phyloP scores from a whole-genome alignment of 2,329 filamentous ascomycete species.

The Plectosphaerella cucumerina region DNA sequence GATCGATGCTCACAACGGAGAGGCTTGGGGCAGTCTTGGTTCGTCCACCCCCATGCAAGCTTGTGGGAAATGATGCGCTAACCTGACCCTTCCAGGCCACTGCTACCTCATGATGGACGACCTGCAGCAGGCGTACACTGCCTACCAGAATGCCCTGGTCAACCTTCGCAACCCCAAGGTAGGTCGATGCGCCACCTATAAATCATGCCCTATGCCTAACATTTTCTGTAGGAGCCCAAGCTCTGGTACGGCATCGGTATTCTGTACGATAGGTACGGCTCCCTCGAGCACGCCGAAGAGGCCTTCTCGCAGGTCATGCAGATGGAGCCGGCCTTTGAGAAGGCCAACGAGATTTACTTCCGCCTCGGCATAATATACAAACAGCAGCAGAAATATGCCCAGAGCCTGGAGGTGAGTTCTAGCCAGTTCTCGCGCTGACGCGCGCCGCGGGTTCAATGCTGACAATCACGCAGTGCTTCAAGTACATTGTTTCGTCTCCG shows the following conservation, averaged over 20 bases:
- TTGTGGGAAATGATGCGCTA: constrained; percentile 8
- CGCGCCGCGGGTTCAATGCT: constrained; percentile 8
- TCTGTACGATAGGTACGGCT: constrained; percentile 93
- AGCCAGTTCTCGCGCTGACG: constrained; percentile 2
- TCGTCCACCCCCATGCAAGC: constrained; percentile 24
- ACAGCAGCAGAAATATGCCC: constrained; percentile 88
- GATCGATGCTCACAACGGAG: constrained; percentile 82
- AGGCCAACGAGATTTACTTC: constrained; percentile 99
- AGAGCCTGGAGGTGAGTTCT: constrained; percentile 77
- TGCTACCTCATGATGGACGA: constrained; percentile 99
- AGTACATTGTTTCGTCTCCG: constrained; percentile 92
- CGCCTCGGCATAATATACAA: constrained; percentile 99
- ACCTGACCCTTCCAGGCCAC: constrained; percentile 59
- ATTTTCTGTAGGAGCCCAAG: constrained; percentile 72
- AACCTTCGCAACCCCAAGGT: constrained; percentile 93
- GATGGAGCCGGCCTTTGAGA: constrained; percentile 96
- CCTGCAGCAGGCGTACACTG: constrained; percentile 91
- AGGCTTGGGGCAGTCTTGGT: constrained; percentile 96
- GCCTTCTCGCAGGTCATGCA: constrained; percentile 98
- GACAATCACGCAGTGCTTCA: constrained; percentile 71
- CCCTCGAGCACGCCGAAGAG: constrained; percentile 93
- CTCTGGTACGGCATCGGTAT: constrained; percentile 99
- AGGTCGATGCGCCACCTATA: constrained; percentile 22
- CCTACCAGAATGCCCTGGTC: constrained; percentile 92
- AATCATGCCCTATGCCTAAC: constrained; percentile 8